Base-by-base conservation (phyloP, 2,329 filamentous ascomycete genomes). In the Penicillium olsonii region DNA sequence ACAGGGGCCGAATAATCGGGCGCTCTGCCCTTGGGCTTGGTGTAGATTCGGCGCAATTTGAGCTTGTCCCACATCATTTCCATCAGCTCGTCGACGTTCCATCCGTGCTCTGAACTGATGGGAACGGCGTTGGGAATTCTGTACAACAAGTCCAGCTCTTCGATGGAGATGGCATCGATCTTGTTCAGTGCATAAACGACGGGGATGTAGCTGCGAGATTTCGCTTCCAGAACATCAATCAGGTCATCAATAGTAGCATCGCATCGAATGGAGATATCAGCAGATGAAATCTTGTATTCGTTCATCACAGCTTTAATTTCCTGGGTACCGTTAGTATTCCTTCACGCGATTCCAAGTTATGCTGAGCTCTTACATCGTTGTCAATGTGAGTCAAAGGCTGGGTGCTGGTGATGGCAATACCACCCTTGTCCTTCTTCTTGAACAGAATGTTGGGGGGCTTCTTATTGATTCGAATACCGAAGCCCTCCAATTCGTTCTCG, bases 11-110 rank as follows among this genome's bases (percentile, higher is more conserved):
- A 84, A 75, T 99, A 99, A 73, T 99, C 94, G 14, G 94, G 94
- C 73, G 90, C 80, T 71, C 87, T 90, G 55, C 94, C 94, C 78
- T 99, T 97, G 53, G 94, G 94, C 77, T 99, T 99, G 50, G 94
- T 99, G 77, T 99, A 99, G 38, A 99, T 88, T 63, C 94, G 84
- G 62, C 90, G 86, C 53, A 99, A 81, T 66, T 88, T 90, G 63
- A 99, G 82, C 74, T 95, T 96, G 49, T 96, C 92, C 94, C 94
- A 97, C 94, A 97, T 97, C 70, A 87, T 84, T 76, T 97, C 94
- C 78, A 99, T 82, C 57, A 99, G 77, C 77, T 99, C 94, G 69
- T 99, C 94, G 54, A 99, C 75, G 73, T 99, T 99, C 94, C 94
- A 99, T 48, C 94, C 94, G 68, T 92, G 87, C 75, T 99, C 94